Base-by-base conservation (phyloP, 179 eudicot species). In the Sideroxylon spinosum region DNA sequence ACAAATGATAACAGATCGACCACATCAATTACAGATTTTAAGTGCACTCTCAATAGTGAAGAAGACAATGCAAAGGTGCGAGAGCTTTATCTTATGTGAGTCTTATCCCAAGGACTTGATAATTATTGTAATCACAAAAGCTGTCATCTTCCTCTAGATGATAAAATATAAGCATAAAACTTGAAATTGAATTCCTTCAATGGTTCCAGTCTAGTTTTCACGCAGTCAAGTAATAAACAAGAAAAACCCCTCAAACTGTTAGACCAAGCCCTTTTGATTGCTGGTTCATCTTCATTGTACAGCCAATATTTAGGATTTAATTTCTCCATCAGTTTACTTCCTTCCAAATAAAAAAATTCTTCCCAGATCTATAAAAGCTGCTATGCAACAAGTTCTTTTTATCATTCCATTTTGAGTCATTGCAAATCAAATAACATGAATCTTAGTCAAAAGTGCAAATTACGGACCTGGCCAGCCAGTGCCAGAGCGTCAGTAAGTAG, bases 401-500 rank as follows among this genome's bases (percentile, higher is more conserved):
- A 16, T 9, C 71, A 32, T 67, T 64, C 49, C 2, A 29, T 14
- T 17, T 19, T 67, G 11, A 64, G 22, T 14, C 9, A 17, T 29
- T 49, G 32, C 13, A 22, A 20, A 50, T 49, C 32, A 71, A 71
- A 71, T 11, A 29, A 71, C 59, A 71, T 9, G n/a, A 44, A 48
- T 48, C 48, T 73, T 53, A 56, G 76, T 23, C 32, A 46, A 69
- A 52, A 37, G 37, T 2, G 28, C 53, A 49, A 49, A 78, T n/a
- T 71, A 12, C 8, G 9, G 75, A 95, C 98, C 95, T 93, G 98
- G 59, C 92, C 98, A 32, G 98, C 91, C 78, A 93, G 86, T 75
- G 98, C 98, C 82, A 93, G 84, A 80, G 98, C 98, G 90, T 95
- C 98, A 79, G 92, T 91, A 71, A 95, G 91, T 88, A 95, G 84